Conservation (phyloP, 2,329 filamentous ascomycete species). For the Leptographium wingfieldii region DNA sequence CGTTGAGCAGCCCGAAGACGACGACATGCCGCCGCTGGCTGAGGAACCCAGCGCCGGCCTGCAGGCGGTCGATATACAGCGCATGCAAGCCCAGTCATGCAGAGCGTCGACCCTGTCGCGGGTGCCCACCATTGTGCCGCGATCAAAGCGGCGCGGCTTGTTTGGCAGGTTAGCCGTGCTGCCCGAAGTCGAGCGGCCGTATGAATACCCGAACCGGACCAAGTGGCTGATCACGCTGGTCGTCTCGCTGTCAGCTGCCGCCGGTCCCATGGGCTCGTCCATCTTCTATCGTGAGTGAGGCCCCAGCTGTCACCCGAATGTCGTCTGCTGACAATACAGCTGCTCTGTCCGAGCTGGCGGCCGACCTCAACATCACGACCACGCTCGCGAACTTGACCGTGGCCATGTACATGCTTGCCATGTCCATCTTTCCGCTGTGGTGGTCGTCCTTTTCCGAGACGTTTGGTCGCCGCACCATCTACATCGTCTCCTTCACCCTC, state of each 20-base stretch:
- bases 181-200: constrained; percentile 66
- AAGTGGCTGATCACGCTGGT: constrained; percentile 81
- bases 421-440: constrained; percentile 79
- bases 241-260: constrained; percentile 63
- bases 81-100: background rate
- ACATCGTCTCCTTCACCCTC: constrained; percentile 59
- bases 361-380: constrained; percentile 46
- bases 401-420: constrained; percentile 68
- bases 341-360: constrained; percentile 50
- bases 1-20: background rate
- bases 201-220: constrained; percentile 56
- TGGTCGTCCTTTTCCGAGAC: constrained; percentile 73
- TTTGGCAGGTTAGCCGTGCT: constrained; percentile 53
- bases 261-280: constrained; percentile 70
- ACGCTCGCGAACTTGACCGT: constrained; percentile 65
- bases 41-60: constrained; percentile 11
- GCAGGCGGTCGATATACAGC: constrained; percentile 9
- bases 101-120: constrained; percentile 16
- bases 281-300: constrained; percentile 63
- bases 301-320: too few species aligned
- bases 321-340: constrained; percentile 30
- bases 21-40: constrained; percentile 6
- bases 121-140: constrained; percentile 27
- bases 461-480: constrained; percentile 63
- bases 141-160: constrained; percentile 51